These are phyloP conservation scores for Chimonanthus salicifolius DNA, from an alignment of 164 flowering plant species.

Conservation along the genomic window DNA sequence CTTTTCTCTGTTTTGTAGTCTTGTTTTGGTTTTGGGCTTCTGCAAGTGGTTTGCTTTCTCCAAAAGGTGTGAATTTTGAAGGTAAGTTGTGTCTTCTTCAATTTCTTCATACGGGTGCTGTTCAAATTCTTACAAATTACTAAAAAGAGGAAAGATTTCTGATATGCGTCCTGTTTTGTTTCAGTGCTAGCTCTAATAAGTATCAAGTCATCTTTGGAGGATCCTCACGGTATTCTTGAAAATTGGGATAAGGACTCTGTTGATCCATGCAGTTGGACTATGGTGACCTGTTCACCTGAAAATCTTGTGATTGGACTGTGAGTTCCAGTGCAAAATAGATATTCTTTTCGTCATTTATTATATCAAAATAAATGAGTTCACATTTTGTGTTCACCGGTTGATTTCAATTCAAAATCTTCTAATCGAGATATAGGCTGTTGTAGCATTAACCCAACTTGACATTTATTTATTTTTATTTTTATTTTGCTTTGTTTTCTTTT, in stretches of 20 bases:
- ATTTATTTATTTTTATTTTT: too few relatives aligned
- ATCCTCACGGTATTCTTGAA: constrained; percentile 83
- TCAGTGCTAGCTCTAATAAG: constrained; percentile 91
- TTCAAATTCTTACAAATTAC: neutral
- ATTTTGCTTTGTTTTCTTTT: too few relatives aligned
- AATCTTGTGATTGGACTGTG: constrained; percentile 69
- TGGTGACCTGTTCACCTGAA: constrained; percentile 88
- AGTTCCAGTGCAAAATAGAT: constrained; percentile 25
- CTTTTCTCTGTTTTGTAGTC: constrained; percentile 22
- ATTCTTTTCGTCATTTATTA: neutral
- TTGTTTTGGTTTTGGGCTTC: constrained; percentile 38
- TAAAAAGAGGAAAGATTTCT: neutral
- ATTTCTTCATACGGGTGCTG: neutral
- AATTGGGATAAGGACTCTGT: constrained; percentile 87
- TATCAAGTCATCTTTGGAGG: constrained; percentile 51
- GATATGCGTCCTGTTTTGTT: constrained; percentile 9
- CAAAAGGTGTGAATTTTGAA: constrained; percentile 94
- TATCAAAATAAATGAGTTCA: neutral
- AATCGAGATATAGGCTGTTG: neutral
- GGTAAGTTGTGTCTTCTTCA: constrained; percentile 35
- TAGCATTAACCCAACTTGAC: neutral
- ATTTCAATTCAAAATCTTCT: neutral
- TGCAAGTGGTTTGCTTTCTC: constrained; percentile 61
- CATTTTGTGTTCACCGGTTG: neutral
- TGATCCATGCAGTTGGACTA: constrained; percentile 99